Evolutionary conservation across 805 yeast species (phyloP).

Genomic region (Kluyveromyces starmeri): DNA sequence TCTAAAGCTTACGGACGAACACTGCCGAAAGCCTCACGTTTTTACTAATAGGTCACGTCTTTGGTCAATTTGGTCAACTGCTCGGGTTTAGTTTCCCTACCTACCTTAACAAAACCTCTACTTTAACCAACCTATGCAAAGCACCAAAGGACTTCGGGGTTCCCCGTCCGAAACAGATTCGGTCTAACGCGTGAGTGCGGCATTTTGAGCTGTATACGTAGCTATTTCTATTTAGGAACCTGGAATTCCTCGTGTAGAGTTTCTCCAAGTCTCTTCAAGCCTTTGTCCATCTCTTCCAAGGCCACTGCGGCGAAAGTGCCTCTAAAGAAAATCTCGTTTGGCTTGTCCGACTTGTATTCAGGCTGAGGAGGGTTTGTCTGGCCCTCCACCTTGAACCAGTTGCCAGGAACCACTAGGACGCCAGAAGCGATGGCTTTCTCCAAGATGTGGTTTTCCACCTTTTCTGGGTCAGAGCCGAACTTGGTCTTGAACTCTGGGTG

Average conservation of each 20-base stretch:
- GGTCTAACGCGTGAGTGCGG: no score
- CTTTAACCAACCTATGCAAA: no score
- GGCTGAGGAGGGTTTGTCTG: constrained; percentile 53
- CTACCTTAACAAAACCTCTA: no score
- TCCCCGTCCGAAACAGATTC: no score
- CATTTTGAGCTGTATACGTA: no score
- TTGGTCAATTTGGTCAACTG: no score
- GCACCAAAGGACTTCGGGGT: no score
- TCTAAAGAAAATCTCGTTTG: constrained; percentile 59
- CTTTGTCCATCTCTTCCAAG: constrained; percentile 48
- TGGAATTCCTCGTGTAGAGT: constrained; percentile 50
- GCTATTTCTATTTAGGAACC: constrained; percentile 7
- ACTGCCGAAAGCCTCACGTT: no score
- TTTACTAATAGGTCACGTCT: no score
- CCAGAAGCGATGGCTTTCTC: constrained; percentile 53
- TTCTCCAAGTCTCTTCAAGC: constrained; percentile 59
- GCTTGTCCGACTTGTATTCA: constrained; percentile 31
- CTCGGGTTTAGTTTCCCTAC: no score
- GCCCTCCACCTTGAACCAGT: constrained; percentile 62
- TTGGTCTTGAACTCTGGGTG: constrained; percentile 67
- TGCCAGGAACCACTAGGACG: constrained; percentile 70
- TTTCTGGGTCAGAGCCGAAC: constrained; percentile 46
- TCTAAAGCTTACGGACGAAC: no score
- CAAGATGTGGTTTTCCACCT: constrained; percentile 57
- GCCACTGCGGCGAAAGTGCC: constrained; percentile 86